A percentile compares a stretch with the other conserved stretches of the same genome.
phyloP scores from a whole-genome alignment of 495 filamentous ascomycete species.

The Aspergillus taichungensis region DNA sequence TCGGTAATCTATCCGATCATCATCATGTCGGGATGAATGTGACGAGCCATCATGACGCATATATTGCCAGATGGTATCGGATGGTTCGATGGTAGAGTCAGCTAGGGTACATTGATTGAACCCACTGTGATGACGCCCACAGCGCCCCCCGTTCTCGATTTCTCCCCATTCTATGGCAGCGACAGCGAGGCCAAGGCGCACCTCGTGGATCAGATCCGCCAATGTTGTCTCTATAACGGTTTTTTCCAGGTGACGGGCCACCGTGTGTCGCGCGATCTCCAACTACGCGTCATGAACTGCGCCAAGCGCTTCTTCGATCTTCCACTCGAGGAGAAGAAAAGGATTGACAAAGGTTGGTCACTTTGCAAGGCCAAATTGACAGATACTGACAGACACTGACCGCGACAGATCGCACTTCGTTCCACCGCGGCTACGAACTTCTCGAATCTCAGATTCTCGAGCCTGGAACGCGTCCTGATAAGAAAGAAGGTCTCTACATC shows the following conservation, averaged over 20 bases:
- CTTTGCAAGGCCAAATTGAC: too few species aligned
- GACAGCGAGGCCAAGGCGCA: constrained; percentile 21
- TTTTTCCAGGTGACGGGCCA: constrained; percentile 45
- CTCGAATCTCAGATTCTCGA: constrained; percentile 43
- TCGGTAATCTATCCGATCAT: constrained; percentile 2
- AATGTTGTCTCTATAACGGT: constrained; percentile 33
- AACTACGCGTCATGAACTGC: constrained; percentile 23
- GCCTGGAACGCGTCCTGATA: constrained; percentile 34
- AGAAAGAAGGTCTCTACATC: constrained; percentile 45
- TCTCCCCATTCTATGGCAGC: constrained; percentile 25
- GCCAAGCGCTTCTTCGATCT: constrained; percentile 43
- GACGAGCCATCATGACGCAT: neutral
- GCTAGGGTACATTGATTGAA: neutral
- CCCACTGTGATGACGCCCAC: constrained; percentile 12
- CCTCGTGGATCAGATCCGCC: constrained; percentile 22
- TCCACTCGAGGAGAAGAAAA: constrained; percentile 42
- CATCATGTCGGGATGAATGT: neutral
- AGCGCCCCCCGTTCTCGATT: constrained; percentile 29
- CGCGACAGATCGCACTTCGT: constrained; percentile 20
- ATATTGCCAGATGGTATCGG: too few species aligned
- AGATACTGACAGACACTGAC: too few species aligned
- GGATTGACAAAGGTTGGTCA: constrained; percentile 32
- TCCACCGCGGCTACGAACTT: constrained; percentile 43
- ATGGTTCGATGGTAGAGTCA: too few species aligned
- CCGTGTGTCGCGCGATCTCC: constrained; percentile 27